phyloP scores from a whole-genome alignment of 768 basidiomycete genomes.

The Boletales sp. region DNA sequence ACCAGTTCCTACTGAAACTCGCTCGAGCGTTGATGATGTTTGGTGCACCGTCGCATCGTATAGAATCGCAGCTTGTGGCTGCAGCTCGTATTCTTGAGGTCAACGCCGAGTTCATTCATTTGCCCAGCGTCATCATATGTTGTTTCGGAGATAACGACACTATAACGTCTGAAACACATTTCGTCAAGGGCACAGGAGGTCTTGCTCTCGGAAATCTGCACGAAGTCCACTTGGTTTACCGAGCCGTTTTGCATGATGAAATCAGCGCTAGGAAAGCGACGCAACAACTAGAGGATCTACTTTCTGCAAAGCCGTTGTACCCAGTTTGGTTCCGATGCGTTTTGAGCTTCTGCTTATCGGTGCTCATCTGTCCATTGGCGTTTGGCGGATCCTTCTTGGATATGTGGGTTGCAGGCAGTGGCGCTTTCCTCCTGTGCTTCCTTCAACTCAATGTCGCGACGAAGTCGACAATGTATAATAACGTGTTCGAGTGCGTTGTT shows the following conservation, averaged over 20 bases:
- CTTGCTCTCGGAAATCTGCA: constrained; percentile 84
- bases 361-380: constrained; percentile 78
- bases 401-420: constrained; percentile 74
- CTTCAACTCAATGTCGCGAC: constrained; percentile 72
- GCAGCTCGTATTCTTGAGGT: constrained; percentile 88
- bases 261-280: constrained; percentile 78
- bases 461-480: constrained; percentile 79
- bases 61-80: constrained; percentile 87
- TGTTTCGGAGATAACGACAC: constrained; percentile 89
- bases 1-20: constrained; percentile 82
- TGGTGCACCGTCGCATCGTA: constrained; percentile 90
- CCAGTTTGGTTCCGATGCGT: constrained; percentile 56
- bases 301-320: constrained; percentile 65
- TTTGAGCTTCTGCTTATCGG: constrained; percentile 68
- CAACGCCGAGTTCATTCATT: constrained; percentile 87
- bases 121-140: constrained; percentile 77
- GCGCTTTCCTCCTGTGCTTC: constrained; percentile 63
- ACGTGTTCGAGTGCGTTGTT: constrained; percentile 76
- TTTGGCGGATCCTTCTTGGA: constrained; percentile 84
- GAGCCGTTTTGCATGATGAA: constrained; percentile 87
- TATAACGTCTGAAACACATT: constrained; percentile 86
- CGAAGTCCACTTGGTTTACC: constrained; percentile 81
- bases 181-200: constrained; percentile 74
- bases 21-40: constrained; percentile 88
- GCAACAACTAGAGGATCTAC: constrained; percentile 56